Evolutionary conservation across 805 yeast genomes (phyloP), one percentile per base, ranked within the genome.

Genomic region (Yarrowia divulgata): DNA sequence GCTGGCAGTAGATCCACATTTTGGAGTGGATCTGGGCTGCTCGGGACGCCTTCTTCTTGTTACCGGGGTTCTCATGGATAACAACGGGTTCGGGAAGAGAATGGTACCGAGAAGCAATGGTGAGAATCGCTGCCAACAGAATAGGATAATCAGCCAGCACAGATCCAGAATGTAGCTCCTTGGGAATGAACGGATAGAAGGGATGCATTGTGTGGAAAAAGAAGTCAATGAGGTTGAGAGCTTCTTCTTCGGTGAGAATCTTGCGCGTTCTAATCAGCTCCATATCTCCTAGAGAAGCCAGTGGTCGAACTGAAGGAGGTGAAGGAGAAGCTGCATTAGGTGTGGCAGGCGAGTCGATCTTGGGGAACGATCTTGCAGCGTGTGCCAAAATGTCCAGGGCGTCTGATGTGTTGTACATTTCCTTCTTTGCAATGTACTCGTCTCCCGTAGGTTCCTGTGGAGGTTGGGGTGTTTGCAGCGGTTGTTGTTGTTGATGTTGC

Each of bases 121-220:
- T 90, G 54, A 93, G 79, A 13, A 93, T 87, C 0, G 97, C 88
- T 76, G 95, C 90, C 37, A 93, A 77, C 50, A 93, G 81, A 71
- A 93, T 87, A 1, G 97, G 97, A 77, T 90, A 90, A 4, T 88
- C 88, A 0, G 93, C 88, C 42, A 93, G 79, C 8, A 84, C 85
- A 54, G 85, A 84, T 0, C 91, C 85, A 68, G 86, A 83, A 63
- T 88, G 93, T 48, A 93, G 76, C 71, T 89, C 90, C 39, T 82
- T 80, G 0, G 97, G 97, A 48, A 94, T 84, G 75, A 88, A 90
- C 0, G 98, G 98, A 79, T 90, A 93, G 77, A 87, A 93, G 1
- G 97, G 97, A 77, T 91, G 96, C 87, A 93, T 85, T 3, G 92
- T 86, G 4, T 85, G 77, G 76, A 91, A 91, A 77, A 90, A 93